Base-by-base conservation (phyloP, 2,329 filamentous ascomycete genomes). In the Diaporthe eres region DNA sequence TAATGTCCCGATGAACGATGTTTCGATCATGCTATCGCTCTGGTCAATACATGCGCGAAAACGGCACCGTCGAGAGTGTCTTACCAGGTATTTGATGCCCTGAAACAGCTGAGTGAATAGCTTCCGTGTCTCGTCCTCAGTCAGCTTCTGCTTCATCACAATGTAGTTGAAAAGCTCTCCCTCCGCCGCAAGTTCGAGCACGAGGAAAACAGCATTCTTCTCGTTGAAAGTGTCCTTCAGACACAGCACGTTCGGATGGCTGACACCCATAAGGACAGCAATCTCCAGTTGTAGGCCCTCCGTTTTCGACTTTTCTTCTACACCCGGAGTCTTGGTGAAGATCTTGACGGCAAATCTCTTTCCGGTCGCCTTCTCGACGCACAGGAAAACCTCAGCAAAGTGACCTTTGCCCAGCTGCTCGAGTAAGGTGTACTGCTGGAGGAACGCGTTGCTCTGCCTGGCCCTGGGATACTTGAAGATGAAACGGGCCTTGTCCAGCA, bases 111-210 rank as follows among this genome's bases (percentile, higher is more conserved):
- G 97, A 39, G 92, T 88, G 83, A 98, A 98, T 31, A 99, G 88
- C 83, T 94, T 96, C 53, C 96, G 92, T 3, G 95, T 91, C 83
- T 98, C 95, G 6, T 90, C 87, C 84, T 99, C 97, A 2, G 91
- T 92, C 77, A 99, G 87, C 83, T 97, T 98, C 82, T 95, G 91
- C 85, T 97, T 96, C 89, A 93, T 92, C 37, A 98, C 94, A 77
- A 99, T 98, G 85, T 92, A 93, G 82, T 98, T 98, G 89, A 99
- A 99, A 19, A 99, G 87, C 85, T 99, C 97, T 80, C 97, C 97
- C 84, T 98, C 95, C 0, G 95, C 88, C 2, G 96, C 96, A 79
- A 98, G 89, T 83, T 99, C 97, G 67, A 98, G 86, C 15, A 99
- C 93, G 57, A 99, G 87, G 82, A 98, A 98, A 28, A 98, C 95